Evolutionary conservation across 2,329 filamentous ascomycete species (phyloP).

Genomic region (Trichoderma harzianum): DNA sequence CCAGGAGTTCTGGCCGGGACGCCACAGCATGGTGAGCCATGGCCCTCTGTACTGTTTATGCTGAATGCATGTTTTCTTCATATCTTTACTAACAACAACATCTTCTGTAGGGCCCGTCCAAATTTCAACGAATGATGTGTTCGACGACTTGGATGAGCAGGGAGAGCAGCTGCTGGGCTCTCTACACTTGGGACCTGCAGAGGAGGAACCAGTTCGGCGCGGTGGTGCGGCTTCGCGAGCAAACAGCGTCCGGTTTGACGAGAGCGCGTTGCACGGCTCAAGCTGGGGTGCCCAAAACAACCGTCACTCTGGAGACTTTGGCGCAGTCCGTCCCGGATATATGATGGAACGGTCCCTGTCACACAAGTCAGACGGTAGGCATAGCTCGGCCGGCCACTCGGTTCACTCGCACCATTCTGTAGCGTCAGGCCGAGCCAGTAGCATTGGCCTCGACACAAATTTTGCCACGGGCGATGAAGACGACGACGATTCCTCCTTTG

Average conservation of each 20-base stretch:
- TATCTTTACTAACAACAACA: slow-evolving; percentile 3
- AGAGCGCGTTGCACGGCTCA: slow-evolving; percentile 85
- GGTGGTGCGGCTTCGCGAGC: slow-evolving; percentile 87
- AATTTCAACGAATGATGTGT: slow-evolving; percentile 76
- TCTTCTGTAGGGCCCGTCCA: slow-evolving; percentile 66
- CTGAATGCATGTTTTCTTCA: neutral
- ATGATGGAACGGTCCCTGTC: slow-evolving; percentile 90
- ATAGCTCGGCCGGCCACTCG: slow-evolving; percentile 88
- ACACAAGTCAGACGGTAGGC: slow-evolving; percentile 91
- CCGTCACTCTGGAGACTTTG: slow-evolving; percentile 79
- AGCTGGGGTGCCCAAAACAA: slow-evolving; percentile 76
- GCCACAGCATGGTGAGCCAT: slow-evolving; percentile 73
- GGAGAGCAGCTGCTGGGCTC: slow-evolving; percentile 75
- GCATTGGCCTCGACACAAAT: slow-evolving; percentile 76
- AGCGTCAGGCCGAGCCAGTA: slow-evolving; percentile 78
- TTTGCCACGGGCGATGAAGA: slow-evolving; percentile 59
- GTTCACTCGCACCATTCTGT: slow-evolving; percentile 66
- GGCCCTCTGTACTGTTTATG: neutral
- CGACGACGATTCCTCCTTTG: slow-evolving; percentile 65
- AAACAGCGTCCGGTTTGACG: slow-evolving; percentile 96
- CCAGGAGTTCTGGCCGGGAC: slow-evolving; percentile 80
- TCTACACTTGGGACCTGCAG: slow-evolving; percentile 73
- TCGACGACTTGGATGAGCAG: slow-evolving; percentile 87
- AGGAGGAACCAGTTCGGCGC: slow-evolving; percentile 80
- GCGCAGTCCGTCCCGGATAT: slow-evolving; percentile 72